Percentiles rank a stretch among this genome's conserved stretches.
Evolutionary conservation across 768 basidiomycete species (phyloP).

Genomic region (Trametes cubensis): DNA sequence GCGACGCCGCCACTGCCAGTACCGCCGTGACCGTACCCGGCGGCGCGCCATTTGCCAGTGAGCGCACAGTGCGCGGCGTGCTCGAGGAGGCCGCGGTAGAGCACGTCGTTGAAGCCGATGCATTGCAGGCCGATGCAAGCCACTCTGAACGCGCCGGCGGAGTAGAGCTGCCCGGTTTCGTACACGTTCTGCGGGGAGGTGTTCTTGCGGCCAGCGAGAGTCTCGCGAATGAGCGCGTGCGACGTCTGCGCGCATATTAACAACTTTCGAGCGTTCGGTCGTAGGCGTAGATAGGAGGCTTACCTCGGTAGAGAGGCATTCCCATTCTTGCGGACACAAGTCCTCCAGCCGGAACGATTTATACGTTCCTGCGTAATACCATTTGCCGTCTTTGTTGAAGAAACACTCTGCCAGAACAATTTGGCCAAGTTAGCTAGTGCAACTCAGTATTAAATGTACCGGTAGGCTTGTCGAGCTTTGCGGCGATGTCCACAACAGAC

Average conservation of each 20-base stretch:
- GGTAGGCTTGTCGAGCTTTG: slow-evolving; percentile 61
- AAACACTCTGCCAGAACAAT: slow-evolving; percentile 61
- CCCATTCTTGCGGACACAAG: slow-evolving; percentile 70
- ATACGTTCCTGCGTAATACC: slow-evolving; percentile 86
- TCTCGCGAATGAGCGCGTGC: slow-evolving; percentile 71
- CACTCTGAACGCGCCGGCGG: slow-evolving; percentile 69
- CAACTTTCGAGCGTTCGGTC: not conserved
- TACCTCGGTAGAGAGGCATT: slow-evolving; percentile 65
- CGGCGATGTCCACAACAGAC: slow-evolving; percentile 63
- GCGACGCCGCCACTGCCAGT: not conserved
- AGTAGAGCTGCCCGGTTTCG: slow-evolving; percentile 73
- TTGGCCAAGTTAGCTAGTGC: not conserved
- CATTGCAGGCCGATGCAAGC: slow-evolving; percentile 78
- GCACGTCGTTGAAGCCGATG: slow-evolving; percentile 68
- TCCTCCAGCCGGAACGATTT: slow-evolving; percentile 66
- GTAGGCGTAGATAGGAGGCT: not conserved
- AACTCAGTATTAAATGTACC: slow-evolving; percentile 41
- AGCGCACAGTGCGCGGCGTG: slow-evolving; percentile 53
- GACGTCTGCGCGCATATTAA: slow-evolving; percentile 50
- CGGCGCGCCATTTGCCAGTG: slow-evolving; percentile 35
- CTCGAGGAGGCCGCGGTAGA: slow-evolving; percentile 68
- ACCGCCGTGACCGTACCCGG: not conserved
- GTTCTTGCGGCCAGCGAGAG: slow-evolving; percentile 70
- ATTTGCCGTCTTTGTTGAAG: slow-evolving; percentile 76
- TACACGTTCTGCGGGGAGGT: slow-evolving; percentile 77